Conservation (phyloP, 768 basidiomycete genomes). For the Obba rivulosa region DNA sequence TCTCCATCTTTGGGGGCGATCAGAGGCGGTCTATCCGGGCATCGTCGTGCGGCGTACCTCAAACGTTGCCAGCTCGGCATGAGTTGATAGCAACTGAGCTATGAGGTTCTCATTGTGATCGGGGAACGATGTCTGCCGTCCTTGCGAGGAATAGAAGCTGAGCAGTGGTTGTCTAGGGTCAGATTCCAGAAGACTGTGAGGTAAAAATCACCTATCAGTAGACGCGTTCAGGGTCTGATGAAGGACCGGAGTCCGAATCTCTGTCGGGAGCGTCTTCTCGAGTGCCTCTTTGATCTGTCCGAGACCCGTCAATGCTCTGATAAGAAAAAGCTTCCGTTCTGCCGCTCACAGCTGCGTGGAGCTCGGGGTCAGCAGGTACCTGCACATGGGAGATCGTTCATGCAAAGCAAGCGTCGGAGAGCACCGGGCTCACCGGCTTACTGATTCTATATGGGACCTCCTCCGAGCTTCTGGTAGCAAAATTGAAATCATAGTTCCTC, state of each 20-base stretch:
- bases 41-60: conserved; percentile 42
- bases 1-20: conserved; percentile 62
- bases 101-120: conserved; percentile 68
- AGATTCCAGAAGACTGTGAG: conserved; percentile 5
- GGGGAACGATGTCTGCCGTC: conserved; percentile 74
- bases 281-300: conserved; percentile 43
- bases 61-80: conserved; percentile 55
- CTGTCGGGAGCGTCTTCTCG: conserved; percentile 37
- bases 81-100: conserved; percentile 42
- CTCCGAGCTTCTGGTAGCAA: conserved; percentile 37
- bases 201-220: conserved; percentile 58
- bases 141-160: conserved; percentile 86
- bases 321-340: conserved; percentile 16
- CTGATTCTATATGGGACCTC: conserved; percentile 62
- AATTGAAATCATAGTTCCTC: conserved; percentile 77
- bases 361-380: conserved; percentile 54
- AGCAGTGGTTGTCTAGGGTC: conserved; percentile 5
- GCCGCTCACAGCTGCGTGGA: conserved; percentile 41
- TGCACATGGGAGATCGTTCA: conserved; percentile 19
- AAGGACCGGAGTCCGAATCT: conserved; percentile 33
- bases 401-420: neutral
- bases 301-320: conserved; percentile 5
- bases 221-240: conserved; percentile 60
- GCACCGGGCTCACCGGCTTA: conserved; percentile 44
- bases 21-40: neutral